A percentile compares a stretch with the other conserved stretches of the same genome.
These are phyloP conservation scores for Gossypium thurberi DNA, from an alignment of 345 rosid species.

Conservation along the genomic window DNA sequence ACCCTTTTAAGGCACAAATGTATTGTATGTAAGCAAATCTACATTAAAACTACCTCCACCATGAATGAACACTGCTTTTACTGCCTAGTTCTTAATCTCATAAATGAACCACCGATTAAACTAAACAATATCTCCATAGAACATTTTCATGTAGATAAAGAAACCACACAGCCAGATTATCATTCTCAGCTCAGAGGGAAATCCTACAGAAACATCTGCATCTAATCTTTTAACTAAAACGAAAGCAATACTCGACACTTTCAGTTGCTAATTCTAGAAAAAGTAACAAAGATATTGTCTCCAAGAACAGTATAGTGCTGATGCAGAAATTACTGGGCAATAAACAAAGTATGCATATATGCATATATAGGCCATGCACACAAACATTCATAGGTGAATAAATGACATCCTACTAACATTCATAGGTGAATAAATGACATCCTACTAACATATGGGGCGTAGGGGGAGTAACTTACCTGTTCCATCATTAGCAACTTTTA, in stretches of 20 bases:
- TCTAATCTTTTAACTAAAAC: not conserved
- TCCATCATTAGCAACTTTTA: constrained; percentile 79
- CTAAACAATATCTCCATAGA: not conserved
- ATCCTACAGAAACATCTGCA: not conserved
- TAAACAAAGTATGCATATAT: not conserved
- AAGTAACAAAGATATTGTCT: not conserved
- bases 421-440: not conserved
- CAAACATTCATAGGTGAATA: not conserved
- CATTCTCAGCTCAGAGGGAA: not conserved
- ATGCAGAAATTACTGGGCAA: not conserved
- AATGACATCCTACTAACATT: not conserved
- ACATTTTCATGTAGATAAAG: not conserved
- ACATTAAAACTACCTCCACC: not conserved
- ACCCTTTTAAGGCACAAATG: not conserved
- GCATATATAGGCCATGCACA: not conserved
- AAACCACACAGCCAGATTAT: not conserved
- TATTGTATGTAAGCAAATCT: not conserved
- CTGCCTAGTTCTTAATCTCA: not conserved
- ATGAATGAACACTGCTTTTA: not conserved
- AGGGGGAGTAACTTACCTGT: constrained; percentile 41
- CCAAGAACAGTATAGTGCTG: not conserved
- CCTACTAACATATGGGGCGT: not conserved
- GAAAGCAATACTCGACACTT: not conserved
- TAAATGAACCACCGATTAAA: not conserved
- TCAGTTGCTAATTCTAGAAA: not conserved